Conservation (phyloP, 2,329 filamentous ascomycete genomes). For the Diaporthe batatas region DNA sequence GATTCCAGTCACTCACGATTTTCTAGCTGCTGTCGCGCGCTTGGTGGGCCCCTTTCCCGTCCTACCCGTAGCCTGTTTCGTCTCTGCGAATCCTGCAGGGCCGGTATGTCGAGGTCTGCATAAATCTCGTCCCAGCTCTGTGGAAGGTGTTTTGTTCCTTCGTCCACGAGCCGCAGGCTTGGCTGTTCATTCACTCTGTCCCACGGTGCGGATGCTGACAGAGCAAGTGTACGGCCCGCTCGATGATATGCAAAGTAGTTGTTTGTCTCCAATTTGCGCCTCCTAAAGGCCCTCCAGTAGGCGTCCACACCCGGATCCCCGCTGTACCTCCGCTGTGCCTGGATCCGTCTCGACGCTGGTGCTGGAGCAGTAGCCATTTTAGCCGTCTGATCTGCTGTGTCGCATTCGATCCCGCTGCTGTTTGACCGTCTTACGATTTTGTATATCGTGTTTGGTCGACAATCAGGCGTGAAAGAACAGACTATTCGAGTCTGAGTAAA, state of each 20-base stretch:
- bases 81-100: background rate
- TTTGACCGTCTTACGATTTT: too few relatives aligned
- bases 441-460: background rate
- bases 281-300: slow-evolving; percentile 1
- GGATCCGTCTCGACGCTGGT: background rate
- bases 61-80: slow-evolving; percentile 6
- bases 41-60: background rate
- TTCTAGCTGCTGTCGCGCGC: background rate
- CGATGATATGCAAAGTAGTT: slow-evolving; percentile 17
- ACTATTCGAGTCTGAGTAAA: background rate
- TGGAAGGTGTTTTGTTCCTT: background rate
- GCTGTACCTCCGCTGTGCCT: background rate
- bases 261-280: background rate
- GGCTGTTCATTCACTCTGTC: slow-evolving; percentile 7
- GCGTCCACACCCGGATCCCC: background rate
- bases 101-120: slow-evolving; percentile 16
- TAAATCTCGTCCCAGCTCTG: background rate
- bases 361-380: slow-evolving; percentile 2
- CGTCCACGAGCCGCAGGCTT: background rate
- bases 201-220: background rate
- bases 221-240: background rate
- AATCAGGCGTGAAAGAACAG: background rate
- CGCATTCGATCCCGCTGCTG: background rate
- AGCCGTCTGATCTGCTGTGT: background rate
- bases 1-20: background rate